Percentiles rank a stretch among this genome's conserved stretches.
Evolutionary conservation across 1,284 basidiomycete species (phyloP).

Genomic region (Cryptococcus sp.): DNA sequence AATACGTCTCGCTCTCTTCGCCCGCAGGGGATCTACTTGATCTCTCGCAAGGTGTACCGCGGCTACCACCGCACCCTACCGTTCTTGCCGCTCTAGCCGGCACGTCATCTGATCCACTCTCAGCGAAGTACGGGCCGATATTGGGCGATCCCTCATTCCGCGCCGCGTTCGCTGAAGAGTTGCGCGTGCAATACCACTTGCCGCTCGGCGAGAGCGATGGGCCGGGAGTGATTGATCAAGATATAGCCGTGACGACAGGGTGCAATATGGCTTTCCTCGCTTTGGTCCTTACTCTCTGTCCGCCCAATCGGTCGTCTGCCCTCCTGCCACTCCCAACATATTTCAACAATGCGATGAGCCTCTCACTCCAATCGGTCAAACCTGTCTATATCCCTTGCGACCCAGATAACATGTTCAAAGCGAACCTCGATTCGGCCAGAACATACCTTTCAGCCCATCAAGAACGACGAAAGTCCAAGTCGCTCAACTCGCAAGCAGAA

Average conservation of each 20-base stretch:
- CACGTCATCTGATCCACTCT: conserved; percentile 56
- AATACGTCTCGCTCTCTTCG: conserved; percentile 54
- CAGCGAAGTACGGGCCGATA: conserved; percentile 66
- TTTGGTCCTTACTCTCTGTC: conserved; percentile 61
- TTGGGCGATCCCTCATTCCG: conserved; percentile 66
- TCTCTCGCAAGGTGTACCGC: conserved; percentile 73
- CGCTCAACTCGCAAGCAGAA: no score
- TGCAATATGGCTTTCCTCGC: conserved; percentile 54
- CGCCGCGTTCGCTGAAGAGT: conserved; percentile 65
- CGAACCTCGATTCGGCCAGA: conserved; percentile 53
- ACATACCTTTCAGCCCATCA: conserved; percentile 18
- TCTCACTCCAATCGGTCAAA: conserved; percentile 67
- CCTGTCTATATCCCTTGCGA: conserved; percentile 65
- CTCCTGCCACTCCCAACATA: conserved; percentile 81
- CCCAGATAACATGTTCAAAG: conserved; percentile 64
- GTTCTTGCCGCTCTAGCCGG: conserved; percentile 61
- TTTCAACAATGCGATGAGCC: conserved; percentile 79
- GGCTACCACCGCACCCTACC: conserved; percentile 62
- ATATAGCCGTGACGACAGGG: conserved; percentile 46
- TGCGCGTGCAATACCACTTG: conserved; percentile 64
- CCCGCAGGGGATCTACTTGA: conserved; percentile 62
- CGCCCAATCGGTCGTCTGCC: conserved; percentile 67
- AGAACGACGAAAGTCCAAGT: not conserved
- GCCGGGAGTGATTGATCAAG: conserved; percentile 10
- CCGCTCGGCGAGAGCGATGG: conserved; percentile 3